These are phyloP conservation scores for Penicillium expansum DNA, from an alignment of 2,329 filamentous ascomycete species.

Conservation along the genomic window DNA sequence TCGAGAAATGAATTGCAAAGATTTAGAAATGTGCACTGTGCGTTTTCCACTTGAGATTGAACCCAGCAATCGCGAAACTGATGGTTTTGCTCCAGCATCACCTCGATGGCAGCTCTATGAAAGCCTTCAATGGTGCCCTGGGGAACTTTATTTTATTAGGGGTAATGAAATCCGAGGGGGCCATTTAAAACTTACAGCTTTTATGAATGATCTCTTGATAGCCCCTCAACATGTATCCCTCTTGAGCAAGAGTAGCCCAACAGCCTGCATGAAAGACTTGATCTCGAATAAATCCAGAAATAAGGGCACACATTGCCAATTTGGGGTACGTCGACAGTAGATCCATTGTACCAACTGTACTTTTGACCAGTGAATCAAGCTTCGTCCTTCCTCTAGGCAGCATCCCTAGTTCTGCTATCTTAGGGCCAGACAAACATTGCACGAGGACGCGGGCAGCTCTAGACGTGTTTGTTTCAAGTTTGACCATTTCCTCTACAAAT, in stretches of 20 bases:
- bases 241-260: neutral
- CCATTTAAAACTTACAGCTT: neutral
- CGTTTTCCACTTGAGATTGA: neutral
- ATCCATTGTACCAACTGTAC: neutral
- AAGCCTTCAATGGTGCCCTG: neutral
- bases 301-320: neutral
- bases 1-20: neutral
- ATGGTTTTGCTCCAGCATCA: neutral
- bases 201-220: neutral
- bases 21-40: neutral
- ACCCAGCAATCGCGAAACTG: constrained; percentile 1
- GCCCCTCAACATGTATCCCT: neutral
- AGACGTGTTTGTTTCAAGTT: neutral
- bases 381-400: no score
- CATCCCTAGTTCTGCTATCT: neutral
- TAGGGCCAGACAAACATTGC: neutral
- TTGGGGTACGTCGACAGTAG: neutral
- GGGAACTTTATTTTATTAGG: neutral
- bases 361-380: neutral
- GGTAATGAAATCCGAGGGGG: neutral
- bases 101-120: neutral
- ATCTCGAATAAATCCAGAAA: neutral
- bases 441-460: neutral
- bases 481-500: neutral
- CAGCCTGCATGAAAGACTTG: neutral